Percentiles rank a stretch among this genome's conserved stretches.
Conservation (phyloP, 352 stramenopile species). For the Phytophthora citricola region DNA sequence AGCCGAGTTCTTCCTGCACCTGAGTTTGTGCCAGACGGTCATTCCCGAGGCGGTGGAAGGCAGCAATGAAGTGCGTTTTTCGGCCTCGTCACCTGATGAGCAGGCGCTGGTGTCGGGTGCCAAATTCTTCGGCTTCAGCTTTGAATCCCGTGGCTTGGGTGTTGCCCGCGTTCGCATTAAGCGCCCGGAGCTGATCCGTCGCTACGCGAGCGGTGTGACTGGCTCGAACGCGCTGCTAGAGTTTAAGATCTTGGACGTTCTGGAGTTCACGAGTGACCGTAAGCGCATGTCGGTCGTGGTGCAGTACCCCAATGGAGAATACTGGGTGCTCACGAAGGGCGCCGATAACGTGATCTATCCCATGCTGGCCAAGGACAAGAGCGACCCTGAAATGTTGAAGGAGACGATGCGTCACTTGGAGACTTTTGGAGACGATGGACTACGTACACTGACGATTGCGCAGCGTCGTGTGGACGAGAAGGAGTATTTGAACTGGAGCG, state of each 20-base stretch:
- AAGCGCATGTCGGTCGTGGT: constrained; percentile 86
- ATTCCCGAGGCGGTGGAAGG: constrained; percentile 69
- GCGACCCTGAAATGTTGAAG: constrained; percentile 61
- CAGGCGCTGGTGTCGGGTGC: constrained; percentile 90
- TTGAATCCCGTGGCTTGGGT: constrained; percentile 71
- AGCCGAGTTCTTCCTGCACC: constrained; percentile 85
- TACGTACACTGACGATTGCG: constrained; percentile 88
- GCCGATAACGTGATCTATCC: constrained; percentile 95
- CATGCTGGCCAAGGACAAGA: constrained; percentile 65
- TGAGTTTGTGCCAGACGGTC: constrained; percentile 86
- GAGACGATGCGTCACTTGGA: constrained; percentile 77
- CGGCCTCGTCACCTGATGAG: constrained; percentile 87
- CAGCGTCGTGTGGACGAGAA: constrained; percentile 55
- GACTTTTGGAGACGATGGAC: constrained; percentile 79
- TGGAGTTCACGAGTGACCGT: constrained; percentile 95
- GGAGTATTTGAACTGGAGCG: constrained; percentile 73
- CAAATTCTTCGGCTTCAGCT: constrained; percentile 81
- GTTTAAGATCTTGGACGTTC: constrained; percentile 92
- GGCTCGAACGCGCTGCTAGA: constrained; percentile 61
- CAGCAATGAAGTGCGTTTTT: constrained; percentile 65
- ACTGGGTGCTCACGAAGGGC: constrained; percentile 87
- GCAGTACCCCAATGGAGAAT: constrained; percentile 74
- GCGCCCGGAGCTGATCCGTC: constrained; percentile 37
- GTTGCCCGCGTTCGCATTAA: constrained; percentile 68
- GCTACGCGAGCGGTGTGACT: constrained; percentile 30